Percentiles rank a stretch among this genome's conserved stretches.
Evolutionary conservation across 768 basidiomycete species (phyloP).

Genomic region (Gelatoporia subvermispora): DNA sequence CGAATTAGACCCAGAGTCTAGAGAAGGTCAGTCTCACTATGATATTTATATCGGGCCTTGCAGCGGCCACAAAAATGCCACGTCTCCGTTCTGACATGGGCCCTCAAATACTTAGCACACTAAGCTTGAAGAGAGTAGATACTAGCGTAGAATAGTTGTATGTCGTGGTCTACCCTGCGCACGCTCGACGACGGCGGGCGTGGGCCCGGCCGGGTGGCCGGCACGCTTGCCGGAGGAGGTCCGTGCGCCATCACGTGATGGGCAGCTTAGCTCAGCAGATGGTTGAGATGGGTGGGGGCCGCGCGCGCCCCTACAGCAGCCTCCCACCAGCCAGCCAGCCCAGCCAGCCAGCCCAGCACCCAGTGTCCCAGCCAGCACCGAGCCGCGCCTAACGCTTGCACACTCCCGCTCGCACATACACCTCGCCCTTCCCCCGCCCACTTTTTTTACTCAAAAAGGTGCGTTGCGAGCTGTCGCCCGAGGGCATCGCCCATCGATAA

Average conservation of each 20-base stretch:
- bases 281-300: constrained; percentile 2
- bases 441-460: constrained; percentile 9
- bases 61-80: too few relatives aligned
- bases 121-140: too few relatives aligned
- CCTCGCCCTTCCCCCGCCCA: constrained; percentile 1
- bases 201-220: too few relatives aligned
- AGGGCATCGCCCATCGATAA: constrained; percentile 15
- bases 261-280: constrained; percentile 8
- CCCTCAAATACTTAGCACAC: too few relatives aligned
- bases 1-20: too few relatives aligned
- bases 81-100: too few relatives aligned
- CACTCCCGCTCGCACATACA: constrained; percentile 3
- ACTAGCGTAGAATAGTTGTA: too few relatives aligned
- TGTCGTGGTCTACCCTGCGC: too few relatives aligned
- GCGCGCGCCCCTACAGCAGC: constrained; percentile 1
- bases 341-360: constrained; percentile 19
- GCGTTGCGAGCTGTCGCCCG: constrained; percentile 1
- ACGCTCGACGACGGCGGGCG: too few relatives aligned
- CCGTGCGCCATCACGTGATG: constrained; percentile 13
- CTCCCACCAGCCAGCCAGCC: constrained; percentile 3
- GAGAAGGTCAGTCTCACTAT: too few relatives aligned
- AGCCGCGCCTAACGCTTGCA: constrained; percentile 11
- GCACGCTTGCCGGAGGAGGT: too few relatives aligned
- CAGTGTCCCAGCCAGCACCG: constrained; percentile 13
- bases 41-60: too few relatives aligned